These are phyloP conservation scores for Naganishia antarctica DNA, from an alignment of 768 basidiomycete species.

Conservation along the genomic window DNA sequence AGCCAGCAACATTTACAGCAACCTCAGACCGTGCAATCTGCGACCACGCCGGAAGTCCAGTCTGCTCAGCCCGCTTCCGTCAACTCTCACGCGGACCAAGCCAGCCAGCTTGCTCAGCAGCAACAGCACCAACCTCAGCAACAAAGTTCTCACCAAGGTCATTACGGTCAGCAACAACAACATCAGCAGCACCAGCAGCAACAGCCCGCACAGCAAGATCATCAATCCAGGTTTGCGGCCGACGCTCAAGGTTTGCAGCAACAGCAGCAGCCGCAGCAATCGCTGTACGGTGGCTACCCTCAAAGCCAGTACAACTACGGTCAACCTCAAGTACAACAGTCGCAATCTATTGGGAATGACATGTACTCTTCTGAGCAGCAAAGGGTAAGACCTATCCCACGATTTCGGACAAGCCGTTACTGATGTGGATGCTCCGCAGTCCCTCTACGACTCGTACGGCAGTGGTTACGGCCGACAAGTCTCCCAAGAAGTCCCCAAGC, in stretches of 20 bases:
- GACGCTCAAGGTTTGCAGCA: constrained; percentile 31
- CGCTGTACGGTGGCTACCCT: constrained; percentile 34
- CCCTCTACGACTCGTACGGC: constrained; percentile 46
- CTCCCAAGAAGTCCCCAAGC: constrained; percentile 41
- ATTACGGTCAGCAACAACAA: constrained; percentile 34
- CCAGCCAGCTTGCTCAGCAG: constrained; percentile 28
- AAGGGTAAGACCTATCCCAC: constrained; percentile 32
- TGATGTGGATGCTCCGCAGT: constrained; percentile 22
- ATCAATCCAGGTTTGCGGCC: constrained; percentile 22
- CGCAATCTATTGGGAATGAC: constrained; percentile 36
- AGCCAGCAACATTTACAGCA: constrained; percentile 11
- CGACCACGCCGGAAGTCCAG: constrained; percentile 17
- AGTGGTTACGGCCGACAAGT: constrained; percentile 44
- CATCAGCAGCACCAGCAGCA: constrained; percentile 33
- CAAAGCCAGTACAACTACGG: constrained; percentile 33
- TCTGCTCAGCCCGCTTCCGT: constrained; percentile 25
- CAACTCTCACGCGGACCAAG: constrained; percentile 25
- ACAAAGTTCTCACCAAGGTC: constrained; percentile 32
- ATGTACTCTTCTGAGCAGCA: constrained; percentile 39
- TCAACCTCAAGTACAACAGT: constrained; percentile 33
- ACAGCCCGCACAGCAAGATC: constrained; percentile 33
- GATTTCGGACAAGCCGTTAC: neutral
- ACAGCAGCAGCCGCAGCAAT: constrained; percentile 28
- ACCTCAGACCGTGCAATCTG: constrained; percentile 11
- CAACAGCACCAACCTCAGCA: constrained; percentile 34